A percentile compares a stretch with the other conserved stretches of the same genome.
phyloP scores from a whole-genome alignment of 2,329 filamentous ascomycete species.

The Aspergillus tanneri region DNA sequence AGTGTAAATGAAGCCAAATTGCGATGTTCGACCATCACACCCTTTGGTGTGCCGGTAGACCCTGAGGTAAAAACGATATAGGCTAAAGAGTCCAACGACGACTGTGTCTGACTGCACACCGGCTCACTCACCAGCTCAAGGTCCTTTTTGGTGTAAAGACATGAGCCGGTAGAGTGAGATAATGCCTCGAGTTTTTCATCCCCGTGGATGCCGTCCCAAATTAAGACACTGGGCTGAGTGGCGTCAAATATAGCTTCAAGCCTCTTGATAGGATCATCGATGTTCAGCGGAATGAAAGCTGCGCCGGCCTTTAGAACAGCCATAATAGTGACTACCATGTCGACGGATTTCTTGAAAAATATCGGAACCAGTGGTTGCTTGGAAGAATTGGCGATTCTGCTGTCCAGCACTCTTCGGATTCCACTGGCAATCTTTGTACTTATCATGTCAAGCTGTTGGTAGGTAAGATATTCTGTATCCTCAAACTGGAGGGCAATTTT shows the following conservation, averaged over 20 bases:
- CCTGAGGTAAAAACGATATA: conserved; percentile 10
- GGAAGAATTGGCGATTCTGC: no score
- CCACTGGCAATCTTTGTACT: background rate
- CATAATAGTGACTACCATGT: background rate
- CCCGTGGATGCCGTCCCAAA: conserved; percentile 6
- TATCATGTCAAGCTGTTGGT: background rate
- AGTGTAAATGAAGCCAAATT: conserved; percentile 5
- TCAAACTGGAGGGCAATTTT: conserved; percentile 12
- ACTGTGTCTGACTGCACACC: background rate
- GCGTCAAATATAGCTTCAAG: background rate
- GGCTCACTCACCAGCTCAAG: background rate
- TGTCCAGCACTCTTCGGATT: background rate
- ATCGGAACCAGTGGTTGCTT: background rate
- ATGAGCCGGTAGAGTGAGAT: background rate
- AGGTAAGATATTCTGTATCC: conserved; percentile 5
- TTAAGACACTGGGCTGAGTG: background rate
- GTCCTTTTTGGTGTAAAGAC: background rate
- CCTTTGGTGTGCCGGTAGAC: conserved; percentile 7
- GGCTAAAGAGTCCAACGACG: background rate
- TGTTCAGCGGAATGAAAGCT: background rate
- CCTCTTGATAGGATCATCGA: background rate
- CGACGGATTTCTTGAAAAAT: background rate
- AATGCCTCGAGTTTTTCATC: background rate
- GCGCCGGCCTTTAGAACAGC: background rate
- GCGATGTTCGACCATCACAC: conserved; percentile 10